A percentile compares a stretch with the other conserved stretches of the same genome.
Evolutionary conservation across 352 stramenopile genomes (phyloP).

Genomic region (Phytophthora cactorum): DNA sequence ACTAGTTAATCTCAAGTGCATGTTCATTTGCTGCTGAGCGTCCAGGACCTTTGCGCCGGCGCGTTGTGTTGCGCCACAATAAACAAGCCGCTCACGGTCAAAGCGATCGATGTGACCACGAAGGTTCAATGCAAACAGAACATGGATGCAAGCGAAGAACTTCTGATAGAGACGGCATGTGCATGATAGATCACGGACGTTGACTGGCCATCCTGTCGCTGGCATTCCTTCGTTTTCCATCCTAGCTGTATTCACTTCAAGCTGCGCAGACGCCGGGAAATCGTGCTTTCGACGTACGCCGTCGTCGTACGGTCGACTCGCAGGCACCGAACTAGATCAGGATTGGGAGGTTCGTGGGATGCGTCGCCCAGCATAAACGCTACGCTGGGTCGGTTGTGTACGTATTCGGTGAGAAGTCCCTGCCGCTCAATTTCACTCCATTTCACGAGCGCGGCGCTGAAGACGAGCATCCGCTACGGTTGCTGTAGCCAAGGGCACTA

Average conservation of each 20-base stretch:
- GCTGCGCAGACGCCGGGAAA: not conserved
- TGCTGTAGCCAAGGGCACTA: not conserved
- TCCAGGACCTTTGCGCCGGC: not conserved
- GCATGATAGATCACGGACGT: constrained; percentile 1
- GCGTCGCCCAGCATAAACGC: constrained; percentile 1
- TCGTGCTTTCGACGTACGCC: constrained; percentile 1
- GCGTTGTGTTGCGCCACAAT: not conserved
- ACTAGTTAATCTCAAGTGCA: not conserved
- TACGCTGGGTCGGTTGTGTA: not conserved
- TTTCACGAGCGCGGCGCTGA: constrained; percentile 6
- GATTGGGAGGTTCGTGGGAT: not conserved
- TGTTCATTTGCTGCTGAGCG: not conserved
- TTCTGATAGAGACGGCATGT: not conserved
- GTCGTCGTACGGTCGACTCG: not conserved
- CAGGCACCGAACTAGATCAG: not conserved
- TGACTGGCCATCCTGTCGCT: not conserved
- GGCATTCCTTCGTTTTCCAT: constrained; percentile 3
- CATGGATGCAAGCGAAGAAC: not conserved
- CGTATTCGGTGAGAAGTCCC: not conserved
- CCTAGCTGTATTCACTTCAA: not conserved
- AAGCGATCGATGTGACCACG: constrained; percentile 6
- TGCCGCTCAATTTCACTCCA: constrained; percentile 3
- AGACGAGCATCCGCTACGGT: not conserved
- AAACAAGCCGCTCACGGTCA: not conserved
- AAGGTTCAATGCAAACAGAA: not conserved